Evolutionary conservation across 2,329 filamentous ascomycete species (phyloP).

Genomic region (Colletotrichum cereale): DNA sequence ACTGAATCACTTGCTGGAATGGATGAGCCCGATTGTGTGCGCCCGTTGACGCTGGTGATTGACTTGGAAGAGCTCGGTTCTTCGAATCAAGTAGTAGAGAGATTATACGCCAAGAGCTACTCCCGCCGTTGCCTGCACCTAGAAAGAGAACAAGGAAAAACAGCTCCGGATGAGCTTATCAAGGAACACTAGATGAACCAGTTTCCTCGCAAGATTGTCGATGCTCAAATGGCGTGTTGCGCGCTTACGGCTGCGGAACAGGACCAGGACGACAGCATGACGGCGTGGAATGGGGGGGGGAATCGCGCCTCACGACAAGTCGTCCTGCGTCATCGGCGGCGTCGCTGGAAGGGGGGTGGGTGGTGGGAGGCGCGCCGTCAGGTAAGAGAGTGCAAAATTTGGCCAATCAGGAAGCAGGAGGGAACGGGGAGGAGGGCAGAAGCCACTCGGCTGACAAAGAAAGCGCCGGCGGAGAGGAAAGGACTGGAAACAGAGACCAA

Average conservation of each 20-base stretch:
- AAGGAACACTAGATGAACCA: background rate
- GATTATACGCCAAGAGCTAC: background rate
- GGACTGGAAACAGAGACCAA: background rate
- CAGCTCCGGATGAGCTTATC: no score
- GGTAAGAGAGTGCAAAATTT: background rate
- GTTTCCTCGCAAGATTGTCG: background rate
- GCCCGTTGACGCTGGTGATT: background rate
- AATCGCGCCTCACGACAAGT: background rate
- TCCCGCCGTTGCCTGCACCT: background rate
- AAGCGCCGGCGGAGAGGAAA: background rate
- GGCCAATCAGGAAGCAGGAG: background rate
- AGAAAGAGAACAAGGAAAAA: background rate
- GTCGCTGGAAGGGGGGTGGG: background rate
- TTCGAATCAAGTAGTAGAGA: background rate
- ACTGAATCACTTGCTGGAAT: background rate
- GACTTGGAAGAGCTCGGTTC: background rate
- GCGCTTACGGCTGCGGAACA: background rate
- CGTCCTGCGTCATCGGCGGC: constrained; percentile 20
- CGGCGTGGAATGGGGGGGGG: background rate
- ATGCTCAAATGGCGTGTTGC: background rate
- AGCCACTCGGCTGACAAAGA: constrained; percentile 13
- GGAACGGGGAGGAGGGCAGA: background rate
- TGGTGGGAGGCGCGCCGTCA: background rate
- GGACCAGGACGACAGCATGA: background rate
- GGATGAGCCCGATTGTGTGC: background rate